Conservation (phyloP, 2,329 filamentous ascomycete genomes). For the Cladosporium halotolerans region DNA sequence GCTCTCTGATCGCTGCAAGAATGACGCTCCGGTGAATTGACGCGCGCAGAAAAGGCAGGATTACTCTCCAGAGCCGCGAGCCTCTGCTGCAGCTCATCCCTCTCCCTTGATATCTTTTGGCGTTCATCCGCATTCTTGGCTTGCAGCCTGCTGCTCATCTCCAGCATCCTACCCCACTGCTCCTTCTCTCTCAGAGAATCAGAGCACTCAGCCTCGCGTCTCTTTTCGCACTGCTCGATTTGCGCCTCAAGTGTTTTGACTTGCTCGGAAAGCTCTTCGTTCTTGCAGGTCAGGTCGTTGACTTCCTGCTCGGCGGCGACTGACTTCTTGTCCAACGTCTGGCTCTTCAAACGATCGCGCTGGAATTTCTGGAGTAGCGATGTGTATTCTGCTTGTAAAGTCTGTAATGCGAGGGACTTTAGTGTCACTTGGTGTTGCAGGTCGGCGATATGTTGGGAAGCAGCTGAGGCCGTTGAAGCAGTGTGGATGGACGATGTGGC, state of each 20-base stretch:
- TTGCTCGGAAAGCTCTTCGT: constrained; percentile 43
- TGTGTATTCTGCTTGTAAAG: constrained; percentile 50
- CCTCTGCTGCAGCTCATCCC: constrained; percentile 24
- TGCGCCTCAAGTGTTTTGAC: constrained; percentile 43
- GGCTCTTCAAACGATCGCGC: constrained; percentile 44
- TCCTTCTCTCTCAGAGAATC: constrained; percentile 39
- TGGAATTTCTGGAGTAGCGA: constrained; percentile 47
- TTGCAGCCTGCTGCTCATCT: constrained; percentile 44
- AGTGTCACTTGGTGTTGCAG: constrained; percentile 51
- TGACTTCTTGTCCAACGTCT: constrained; percentile 46
- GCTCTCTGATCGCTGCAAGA: too few relatives aligned
- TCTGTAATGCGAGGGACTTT: constrained; percentile 48
- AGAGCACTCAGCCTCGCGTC: constrained; percentile 41
- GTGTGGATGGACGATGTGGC: constrained; percentile 20
- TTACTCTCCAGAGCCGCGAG: not conserved
- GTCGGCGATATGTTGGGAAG: constrained; percentile 39
- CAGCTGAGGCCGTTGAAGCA: constrained; percentile 21
- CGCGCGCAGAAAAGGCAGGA: not conserved
- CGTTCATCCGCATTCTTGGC: constrained; percentile 38
- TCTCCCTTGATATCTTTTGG: constrained; percentile 37
- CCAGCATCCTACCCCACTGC: constrained; percentile 48
- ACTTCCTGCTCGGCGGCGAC: constrained; percentile 47
- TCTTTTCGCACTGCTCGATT: constrained; percentile 43
- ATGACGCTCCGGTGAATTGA: too few relatives aligned
- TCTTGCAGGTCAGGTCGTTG: constrained; percentile 46